Evolutionary conservation across 148 eudicot genomes (phyloP), one percentile per base, ranked within the genome.

Genomic region (Hydrangea macrophylla): DNA sequence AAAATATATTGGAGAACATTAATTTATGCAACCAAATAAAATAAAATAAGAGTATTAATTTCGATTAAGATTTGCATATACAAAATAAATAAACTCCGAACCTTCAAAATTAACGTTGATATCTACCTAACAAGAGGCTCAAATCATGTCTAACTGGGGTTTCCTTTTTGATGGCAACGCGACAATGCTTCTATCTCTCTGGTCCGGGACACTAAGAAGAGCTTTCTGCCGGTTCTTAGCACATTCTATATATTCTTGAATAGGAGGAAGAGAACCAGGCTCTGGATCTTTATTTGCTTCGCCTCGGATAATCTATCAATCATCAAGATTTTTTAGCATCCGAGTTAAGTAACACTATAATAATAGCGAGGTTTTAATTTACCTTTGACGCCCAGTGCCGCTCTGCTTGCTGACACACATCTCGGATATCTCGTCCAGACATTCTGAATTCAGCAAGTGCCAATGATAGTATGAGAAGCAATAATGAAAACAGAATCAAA

Each of bases 351-450:
- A 64, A 6, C 32, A 36, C 2, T 48, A 18, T 48, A 48, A 15
- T 22, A 15, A 45, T 18, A 45, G 51, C 5, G 1, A 45, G 3
- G n/a, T 45, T 45, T 70, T 54, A 22, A 68, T 13, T 78, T 75
- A 91, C 99, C 99, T 89, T 95, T 45, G 99, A 87, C 66, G 97
- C 99, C 97, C 99, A 95, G 31, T 80, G 93, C 11, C 99, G 78
- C 78, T 95, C 99, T 33, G 99, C 97, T 77, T 95, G 99, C 73
- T 87, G 97, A 77, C 97, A 91, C 22, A 89, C 85, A 60, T 95
- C 97, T 57, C 96, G 80, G 56, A 89, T 91, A 77, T 91, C 97
- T 58, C 99, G 77, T 65, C 97, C 99, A 53, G 97, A 87, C 88
- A 95, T 85, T 30, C 99, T 95, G 82, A 71, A 73, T 42, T 12